Evolutionary conservation across 1,139 yeast genomes (phyloP), one percentile per base, ranked within the genome.

Genomic region (Yamadazyma songkhlaensis): DNA sequence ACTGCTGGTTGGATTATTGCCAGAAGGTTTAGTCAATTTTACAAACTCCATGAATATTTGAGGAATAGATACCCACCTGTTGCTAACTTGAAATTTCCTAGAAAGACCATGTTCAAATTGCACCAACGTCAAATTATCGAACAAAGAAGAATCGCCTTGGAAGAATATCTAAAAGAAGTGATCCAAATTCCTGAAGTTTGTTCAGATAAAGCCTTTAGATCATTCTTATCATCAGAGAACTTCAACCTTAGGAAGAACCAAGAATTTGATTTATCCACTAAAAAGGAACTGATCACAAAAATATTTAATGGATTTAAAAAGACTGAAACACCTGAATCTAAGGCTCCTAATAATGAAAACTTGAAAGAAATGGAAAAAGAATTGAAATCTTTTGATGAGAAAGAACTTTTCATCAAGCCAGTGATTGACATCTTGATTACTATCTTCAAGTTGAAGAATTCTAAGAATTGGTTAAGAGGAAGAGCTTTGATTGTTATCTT

Each of bases 1-100:
- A 68, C 77, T 7, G 88, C 92, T 0, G 88, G 90, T 0, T 90
- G 97, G 97, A 80, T 87, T 35, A 87, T 89, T 24, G 94, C 96
- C 0, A 66, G 97, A 48, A 66, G 97, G 40, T 90, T 81, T 53
- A 85, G 87, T 50, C 97, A 90, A 51, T 90, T 90, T 56, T 80
- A 73, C 58, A 77, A 74, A 44, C 65, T 90, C 24, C 81, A 89
- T 51, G 80, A 77, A 46, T 81, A 84, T 47, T 62, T 90, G 44
- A 77, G 73, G 40, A 57, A 59, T 3, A 66, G 63, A 34, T 83
- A 82, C 48, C 72, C 80, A 0, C 64, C 62, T 34, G 80, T 84
- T 6, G 58, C 64, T 3, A 60, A 55, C 3, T 54, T 83, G 17
- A 73, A 70, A 24, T 78, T 88, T 44, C 92, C 92, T 2, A 79